Conservation (phyloP, 176 grass and related monocot species). For the Musa beccarii region DNA sequence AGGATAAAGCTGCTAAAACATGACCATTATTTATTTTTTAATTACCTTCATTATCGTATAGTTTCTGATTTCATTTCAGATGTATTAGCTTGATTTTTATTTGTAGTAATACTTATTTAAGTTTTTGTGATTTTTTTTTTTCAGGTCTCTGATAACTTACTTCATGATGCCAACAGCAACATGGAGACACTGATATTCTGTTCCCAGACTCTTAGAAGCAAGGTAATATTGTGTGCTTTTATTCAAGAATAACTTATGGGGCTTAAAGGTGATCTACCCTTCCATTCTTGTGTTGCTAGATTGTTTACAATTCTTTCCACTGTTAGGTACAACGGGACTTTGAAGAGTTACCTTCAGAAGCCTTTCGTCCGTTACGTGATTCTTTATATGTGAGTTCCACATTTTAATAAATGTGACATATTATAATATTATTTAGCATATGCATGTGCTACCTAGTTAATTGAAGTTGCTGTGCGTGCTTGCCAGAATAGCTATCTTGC, state of each 20-base stretch:
- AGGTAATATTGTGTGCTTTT: conserved; percentile 41
- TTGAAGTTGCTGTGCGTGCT: neutral
- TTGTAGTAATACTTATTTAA: neutral
- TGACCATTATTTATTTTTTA: neutral
- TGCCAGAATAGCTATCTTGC: neutral
- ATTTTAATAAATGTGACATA: neutral
- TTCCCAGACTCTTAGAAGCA: conserved; percentile 97
- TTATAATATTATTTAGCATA: neutral
- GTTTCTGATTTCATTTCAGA: neutral
- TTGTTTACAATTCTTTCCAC: conserved; percentile 21
- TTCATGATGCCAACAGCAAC: conserved; percentile 88
- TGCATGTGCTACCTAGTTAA: neutral
- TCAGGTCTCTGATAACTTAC: conserved; percentile 93
- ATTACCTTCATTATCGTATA: neutral
- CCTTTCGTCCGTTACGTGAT: conserved; percentile 72
- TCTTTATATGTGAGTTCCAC: conserved; percentile 75
- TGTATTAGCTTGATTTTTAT: neutral
- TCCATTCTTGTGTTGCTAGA: conserved; percentile 19
- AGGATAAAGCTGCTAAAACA: neutral
- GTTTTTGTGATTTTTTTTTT: conserved; percentile 8
- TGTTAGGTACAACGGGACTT: conserved; percentile 96
- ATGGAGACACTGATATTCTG: conserved; percentile 95
- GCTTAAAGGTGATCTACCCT: neutral
- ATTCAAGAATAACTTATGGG: neutral
- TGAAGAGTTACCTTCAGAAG: conserved; percentile 87